These are phyloP conservation scores for Xylona heveae DNA, from an alignment of 495 filamentous ascomycete species.

Conservation along the genomic window DNA sequence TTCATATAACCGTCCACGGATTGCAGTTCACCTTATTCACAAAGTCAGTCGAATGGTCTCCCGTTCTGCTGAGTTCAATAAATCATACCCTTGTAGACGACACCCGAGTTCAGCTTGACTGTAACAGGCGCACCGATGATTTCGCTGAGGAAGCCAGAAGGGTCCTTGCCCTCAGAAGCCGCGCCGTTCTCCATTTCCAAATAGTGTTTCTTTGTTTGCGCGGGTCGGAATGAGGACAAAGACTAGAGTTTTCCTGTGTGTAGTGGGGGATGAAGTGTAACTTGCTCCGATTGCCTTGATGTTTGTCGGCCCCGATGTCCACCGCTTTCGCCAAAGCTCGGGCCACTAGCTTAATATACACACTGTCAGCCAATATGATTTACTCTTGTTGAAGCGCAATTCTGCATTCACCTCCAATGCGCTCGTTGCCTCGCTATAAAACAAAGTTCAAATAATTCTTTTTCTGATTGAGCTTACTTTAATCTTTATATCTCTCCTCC, in stretches of 20 bases:
- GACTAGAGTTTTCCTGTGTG: slow-evolving; percentile 1
- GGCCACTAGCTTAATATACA: too few relatives aligned
- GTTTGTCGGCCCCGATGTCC: not conserved
- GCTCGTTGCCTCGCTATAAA: too few relatives aligned
- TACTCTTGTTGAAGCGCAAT: too few relatives aligned
- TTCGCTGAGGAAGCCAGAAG: slow-evolving; percentile 72
- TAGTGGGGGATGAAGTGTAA: too few relatives aligned
- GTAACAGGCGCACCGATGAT: slow-evolving; percentile 84
- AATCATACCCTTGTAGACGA: slow-evolving; percentile 72
- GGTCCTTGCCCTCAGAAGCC: slow-evolving; percentile 55
- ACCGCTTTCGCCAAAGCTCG: not conserved
- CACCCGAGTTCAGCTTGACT: slow-evolving; percentile 88
- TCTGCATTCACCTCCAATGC: too few relatives aligned
- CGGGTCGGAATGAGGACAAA: not conserved
- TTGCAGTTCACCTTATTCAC: slow-evolving; percentile 56
- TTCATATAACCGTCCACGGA: slow-evolving; percentile 99
- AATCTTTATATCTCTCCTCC: not conserved
- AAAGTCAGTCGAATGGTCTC: not conserved
- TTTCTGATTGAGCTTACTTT: not conserved
- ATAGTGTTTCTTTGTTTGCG: not conserved
- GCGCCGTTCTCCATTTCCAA: slow-evolving; percentile 51
- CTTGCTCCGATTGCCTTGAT: too few relatives aligned
- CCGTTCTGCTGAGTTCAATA: not conserved
- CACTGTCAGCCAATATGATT: too few relatives aligned
- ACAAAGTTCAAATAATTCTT: not conserved